These are phyloP conservation scores for Leccinum broughii DNA, from an alignment of 768 basidiomycete species.

Conservation along the genomic window DNA sequence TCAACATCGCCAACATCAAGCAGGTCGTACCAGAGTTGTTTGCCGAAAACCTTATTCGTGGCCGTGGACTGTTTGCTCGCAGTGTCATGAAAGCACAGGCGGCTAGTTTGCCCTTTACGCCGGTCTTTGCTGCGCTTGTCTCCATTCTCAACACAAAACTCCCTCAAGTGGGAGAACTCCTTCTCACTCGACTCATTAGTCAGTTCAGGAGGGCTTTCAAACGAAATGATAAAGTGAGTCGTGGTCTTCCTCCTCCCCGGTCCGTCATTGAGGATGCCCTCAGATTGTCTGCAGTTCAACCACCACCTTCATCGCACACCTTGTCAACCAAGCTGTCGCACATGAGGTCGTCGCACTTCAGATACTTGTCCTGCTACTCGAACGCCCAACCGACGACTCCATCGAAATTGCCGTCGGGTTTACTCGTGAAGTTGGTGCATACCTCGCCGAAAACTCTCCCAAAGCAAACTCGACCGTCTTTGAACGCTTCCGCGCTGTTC, in stretches of 20 bases:
- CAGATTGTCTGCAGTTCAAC: conserved; percentile 93
- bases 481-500: conserved; percentile 94
- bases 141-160: conserved; percentile 97
- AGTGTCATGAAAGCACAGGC: conserved; percentile 99
- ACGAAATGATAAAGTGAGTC: conserved; percentile 90
- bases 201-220: conserved; percentile 96
- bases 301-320: conserved; percentile 87
- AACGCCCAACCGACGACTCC: conserved; percentile 94
- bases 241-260: background rate
- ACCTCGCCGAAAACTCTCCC: conserved; percentile 89
- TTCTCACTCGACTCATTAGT: conserved; percentile 85
- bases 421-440: conserved; percentile 96
- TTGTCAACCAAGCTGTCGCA: conserved; percentile 91
- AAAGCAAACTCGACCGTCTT: conserved; percentile 94
- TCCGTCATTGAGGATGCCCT: conserved; percentile 1
- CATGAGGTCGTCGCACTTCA: conserved; percentile 94
- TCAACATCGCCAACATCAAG: conserved; percentile 97
- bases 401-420: conserved; percentile 99
- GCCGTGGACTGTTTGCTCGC: conserved; percentile 87
- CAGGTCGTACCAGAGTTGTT: conserved; percentile 89
- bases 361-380: conserved; percentile 93
- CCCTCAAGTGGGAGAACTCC: conserved; percentile 92
- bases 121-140: conserved; percentile 93
- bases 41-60: conserved; percentile 89
- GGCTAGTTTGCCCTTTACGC: conserved; percentile 95